Percentiles rank a stretch among this genome's conserved stretches.
Evolutionary conservation across 495 filamentous ascomycete genomes (phyloP).

Genomic region (Penicillium cosmopolitanum): DNA sequence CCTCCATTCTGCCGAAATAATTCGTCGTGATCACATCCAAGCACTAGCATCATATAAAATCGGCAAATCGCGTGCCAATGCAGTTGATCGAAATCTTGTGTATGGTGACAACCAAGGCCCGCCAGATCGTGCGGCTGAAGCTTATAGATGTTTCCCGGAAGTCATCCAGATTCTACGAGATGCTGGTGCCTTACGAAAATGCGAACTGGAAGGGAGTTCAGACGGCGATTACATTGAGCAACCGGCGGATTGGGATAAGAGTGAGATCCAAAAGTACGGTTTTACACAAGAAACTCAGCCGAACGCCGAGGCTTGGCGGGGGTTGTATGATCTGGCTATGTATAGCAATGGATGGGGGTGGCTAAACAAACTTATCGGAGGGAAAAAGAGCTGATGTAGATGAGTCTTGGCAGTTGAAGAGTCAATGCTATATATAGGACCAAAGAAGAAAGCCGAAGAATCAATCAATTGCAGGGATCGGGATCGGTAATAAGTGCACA

Average conservation of each 20-base stretch:
- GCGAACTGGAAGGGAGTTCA: slow-evolving; percentile 13
- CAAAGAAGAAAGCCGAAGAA: too few relatives aligned
- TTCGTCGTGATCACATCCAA: slow-evolving; percentile 16
- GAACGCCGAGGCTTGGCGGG: slow-evolving; percentile 10
- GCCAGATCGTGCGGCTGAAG: slow-evolving; percentile 16
- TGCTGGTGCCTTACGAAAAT: slow-evolving; percentile 14
- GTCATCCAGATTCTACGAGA: slow-evolving; percentile 15
- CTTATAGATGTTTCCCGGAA: slow-evolving; percentile 15
- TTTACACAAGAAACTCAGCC: slow-evolving; percentile 16
- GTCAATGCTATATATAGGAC: too few relatives aligned
- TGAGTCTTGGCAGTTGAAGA: too few relatives aligned
- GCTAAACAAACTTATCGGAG: slow-evolving; percentile 5
- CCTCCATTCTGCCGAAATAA: slow-evolving; percentile 14
- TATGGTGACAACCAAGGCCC: slow-evolving; percentile 19
- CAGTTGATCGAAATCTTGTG: slow-evolving; percentile 11
- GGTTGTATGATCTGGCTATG: slow-evolving; percentile 11
- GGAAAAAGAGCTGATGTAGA: background rate
- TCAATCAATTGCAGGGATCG: too few relatives aligned
- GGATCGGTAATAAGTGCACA: too few relatives aligned
- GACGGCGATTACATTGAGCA: slow-evolving; percentile 19
- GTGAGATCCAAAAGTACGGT: slow-evolving; percentile 7
- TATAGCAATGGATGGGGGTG: slow-evolving; percentile 9
- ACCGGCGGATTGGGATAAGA: slow-evolving; percentile 11
- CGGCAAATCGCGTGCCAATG: slow-evolving; percentile 4
- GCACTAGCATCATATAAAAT: slow-evolving; percentile 16